Evolutionary conservation across 148 eudicot genomes (phyloP).

Genomic region (Heliamphora exappendiculata): DNA sequence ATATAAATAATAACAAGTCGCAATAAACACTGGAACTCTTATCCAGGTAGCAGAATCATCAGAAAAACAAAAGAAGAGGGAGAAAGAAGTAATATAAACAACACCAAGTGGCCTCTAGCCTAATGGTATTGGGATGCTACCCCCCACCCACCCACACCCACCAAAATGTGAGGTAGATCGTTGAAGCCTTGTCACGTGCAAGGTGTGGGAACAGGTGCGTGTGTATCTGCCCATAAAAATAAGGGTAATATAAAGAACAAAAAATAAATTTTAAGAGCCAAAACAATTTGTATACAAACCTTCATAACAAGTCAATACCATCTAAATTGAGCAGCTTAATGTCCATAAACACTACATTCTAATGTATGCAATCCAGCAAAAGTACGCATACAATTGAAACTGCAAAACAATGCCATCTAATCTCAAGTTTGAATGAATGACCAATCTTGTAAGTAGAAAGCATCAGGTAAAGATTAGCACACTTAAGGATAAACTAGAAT

Average conservation of each 20-base stretch:
- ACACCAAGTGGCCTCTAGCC: too few relatives aligned
- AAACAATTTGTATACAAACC: background rate
- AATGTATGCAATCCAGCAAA: background rate
- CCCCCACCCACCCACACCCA: too few relatives aligned
- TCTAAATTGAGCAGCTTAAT: background rate
- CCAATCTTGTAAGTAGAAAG: background rate
- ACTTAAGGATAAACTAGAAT: background rate
- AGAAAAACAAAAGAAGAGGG: background rate
- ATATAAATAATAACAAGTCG: background rate
- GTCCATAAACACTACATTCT: background rate
- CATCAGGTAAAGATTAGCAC: too few relatives aligned
- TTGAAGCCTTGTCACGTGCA: too few relatives aligned
- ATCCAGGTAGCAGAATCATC: background rate
- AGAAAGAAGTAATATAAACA: background rate
- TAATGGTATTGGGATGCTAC: too few relatives aligned
- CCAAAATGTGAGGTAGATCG: too few relatives aligned
- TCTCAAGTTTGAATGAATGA: background rate
- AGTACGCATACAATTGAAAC: background rate
- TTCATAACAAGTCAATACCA: background rate
- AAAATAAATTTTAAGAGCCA: background rate
- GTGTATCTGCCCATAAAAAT: too few relatives aligned
- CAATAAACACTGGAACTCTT: background rate
- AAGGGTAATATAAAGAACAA: too few relatives aligned
- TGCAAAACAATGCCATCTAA: background rate
- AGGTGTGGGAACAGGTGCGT: too few relatives aligned